Base-by-base conservation (phyloP, 768 basidiomycete genomes). In the Trametes cubensis region DNA sequence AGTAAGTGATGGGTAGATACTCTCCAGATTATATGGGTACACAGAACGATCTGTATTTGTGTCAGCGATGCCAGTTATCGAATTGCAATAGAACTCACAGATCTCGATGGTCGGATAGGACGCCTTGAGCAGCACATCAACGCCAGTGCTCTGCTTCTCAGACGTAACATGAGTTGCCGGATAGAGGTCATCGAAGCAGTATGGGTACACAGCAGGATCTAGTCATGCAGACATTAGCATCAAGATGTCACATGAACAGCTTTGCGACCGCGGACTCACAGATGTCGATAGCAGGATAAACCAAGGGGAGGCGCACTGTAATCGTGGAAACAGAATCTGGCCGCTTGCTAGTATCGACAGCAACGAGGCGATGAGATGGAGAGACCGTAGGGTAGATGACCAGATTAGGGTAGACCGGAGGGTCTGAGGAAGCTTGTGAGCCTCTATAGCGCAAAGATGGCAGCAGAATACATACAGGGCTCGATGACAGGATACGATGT, bases 401-500 rank as follows among this genome's bases (percentile, higher is more conserved):
- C 17, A 81, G 64, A 66, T 75, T 76, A 8, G 81, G 80, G 69
- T 83, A 82, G 48, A 74, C 70, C 55, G 75, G 65, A 55, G 71
- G 69, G 68, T 80, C 79, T 80, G 54, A 20, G 10, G 40, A 51
- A 47, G 18, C 4, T 26, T 18, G 25, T 4, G 40, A 8, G 39
- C 28, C 21, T 21, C 18, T 17, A n/a, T 17, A 42, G 23, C 17
- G 14, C 20, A 40, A 50, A 13, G n/a, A 49, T 41, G 28, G 25
- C 20, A 17, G 4, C 42, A 18, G 6, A 25, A 26, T 25, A 60
- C 73, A 46, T 46, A 75, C 74, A 74, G 6, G 67, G 49, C 34
- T 61, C 52, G 14, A 75, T 17, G 10, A 60, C 42, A 18, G 74
- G 73, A 41, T 75, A 75, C 4, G 39, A 42, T 26, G 57, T 6